Conservation (phyloP, 2,329 filamentous ascomycete species). For the Mariannaea elegans region DNA sequence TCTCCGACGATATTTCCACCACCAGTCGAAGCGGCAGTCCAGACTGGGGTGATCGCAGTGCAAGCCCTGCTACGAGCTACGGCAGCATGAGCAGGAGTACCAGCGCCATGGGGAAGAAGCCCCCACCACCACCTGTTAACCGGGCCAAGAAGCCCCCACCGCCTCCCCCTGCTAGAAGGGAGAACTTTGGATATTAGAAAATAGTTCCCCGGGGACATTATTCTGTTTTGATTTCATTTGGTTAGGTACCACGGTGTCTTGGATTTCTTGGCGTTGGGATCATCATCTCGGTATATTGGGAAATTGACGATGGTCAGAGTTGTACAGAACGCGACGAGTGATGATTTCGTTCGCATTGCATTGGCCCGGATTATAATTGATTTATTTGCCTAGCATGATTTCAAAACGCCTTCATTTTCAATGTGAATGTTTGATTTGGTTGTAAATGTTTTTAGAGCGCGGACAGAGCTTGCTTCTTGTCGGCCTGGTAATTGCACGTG, state of each 20-base stretch:
- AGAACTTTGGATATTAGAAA: constrained; percentile 40
- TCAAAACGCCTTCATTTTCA: background rate
- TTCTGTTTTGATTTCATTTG: background rate
- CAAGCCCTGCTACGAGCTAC: constrained; percentile 66
- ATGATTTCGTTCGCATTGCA: constrained; percentile 18
- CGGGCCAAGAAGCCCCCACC: constrained; percentile 54
- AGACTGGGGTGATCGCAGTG: constrained; percentile 57
- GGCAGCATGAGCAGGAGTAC: constrained; percentile 61
- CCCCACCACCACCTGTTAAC: constrained; percentile 61
- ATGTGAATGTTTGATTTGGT: background rate
- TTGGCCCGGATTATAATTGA: constrained; percentile 28
- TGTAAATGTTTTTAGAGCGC: too few relatives aligned
- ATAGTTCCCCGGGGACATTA: background rate
- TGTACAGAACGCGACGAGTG: constrained; percentile 27
- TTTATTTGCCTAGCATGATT: constrained; percentile 2
- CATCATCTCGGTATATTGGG: constrained; percentile 12
- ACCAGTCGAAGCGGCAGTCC: constrained; percentile 61
- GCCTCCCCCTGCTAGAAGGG: constrained; percentile 45
- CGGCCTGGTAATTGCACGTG: constrained; percentile 11
- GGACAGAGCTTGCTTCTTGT: too few relatives aligned
- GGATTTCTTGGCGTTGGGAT: constrained; percentile 29
- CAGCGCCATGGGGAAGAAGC: constrained; percentile 58
- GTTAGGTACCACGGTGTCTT: constrained; percentile 2
- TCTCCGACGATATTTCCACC: constrained; percentile 60
- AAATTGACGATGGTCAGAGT: constrained; percentile 22